These are phyloP conservation scores for Termitomyces sp. DNA, from an alignment of 768 basidiomycete species.

Conservation along the genomic window DNA sequence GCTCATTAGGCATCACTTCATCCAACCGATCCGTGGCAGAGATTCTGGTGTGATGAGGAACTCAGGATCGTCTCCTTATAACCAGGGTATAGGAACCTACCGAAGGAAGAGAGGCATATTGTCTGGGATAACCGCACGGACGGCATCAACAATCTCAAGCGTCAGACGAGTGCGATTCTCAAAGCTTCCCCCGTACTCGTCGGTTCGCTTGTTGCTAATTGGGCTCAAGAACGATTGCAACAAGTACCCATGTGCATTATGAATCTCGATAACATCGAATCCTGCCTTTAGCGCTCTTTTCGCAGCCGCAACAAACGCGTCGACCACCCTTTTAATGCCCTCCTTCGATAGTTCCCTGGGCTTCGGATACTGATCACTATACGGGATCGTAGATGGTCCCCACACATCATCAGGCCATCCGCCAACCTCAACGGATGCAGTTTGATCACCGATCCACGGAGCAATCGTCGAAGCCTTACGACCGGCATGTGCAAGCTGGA, in stretches of 20 bases:
- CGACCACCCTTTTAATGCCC: constrained; percentile 53
- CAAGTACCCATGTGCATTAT: constrained; percentile 63
- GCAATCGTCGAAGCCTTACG: constrained; percentile 66
- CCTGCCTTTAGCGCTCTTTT: constrained; percentile 56
- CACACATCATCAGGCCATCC: constrained; percentile 54
- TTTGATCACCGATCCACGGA: constrained; percentile 50
- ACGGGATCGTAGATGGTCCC: constrained; percentile 53
- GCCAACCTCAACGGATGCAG: constrained; percentile 32
- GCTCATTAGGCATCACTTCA: constrained; percentile 50
- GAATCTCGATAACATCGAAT: constrained; percentile 59
- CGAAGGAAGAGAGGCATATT: constrained; percentile 71
- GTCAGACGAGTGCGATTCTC: constrained; percentile 65
- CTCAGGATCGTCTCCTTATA: background rate
- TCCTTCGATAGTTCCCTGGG: constrained; percentile 56
- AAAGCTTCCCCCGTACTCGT: constrained; percentile 68
- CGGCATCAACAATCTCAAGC: constrained; percentile 59
- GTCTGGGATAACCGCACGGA: constrained; percentile 55
- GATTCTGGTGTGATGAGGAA: constrained; percentile 33
- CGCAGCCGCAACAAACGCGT: constrained; percentile 50
- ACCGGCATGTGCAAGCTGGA: constrained; percentile 76
- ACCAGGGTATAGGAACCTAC: constrained; percentile 23
- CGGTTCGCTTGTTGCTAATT: constrained; percentile 55
- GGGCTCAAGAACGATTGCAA: constrained; percentile 58
- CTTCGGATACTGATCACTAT: constrained; percentile 35
- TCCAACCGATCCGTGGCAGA: constrained; percentile 77